Evolutionary conservation across 202 grass and related monocot species (phyloP), one percentile per base, ranked within the genome.

Genomic region (Carex sylvatica): DNA sequence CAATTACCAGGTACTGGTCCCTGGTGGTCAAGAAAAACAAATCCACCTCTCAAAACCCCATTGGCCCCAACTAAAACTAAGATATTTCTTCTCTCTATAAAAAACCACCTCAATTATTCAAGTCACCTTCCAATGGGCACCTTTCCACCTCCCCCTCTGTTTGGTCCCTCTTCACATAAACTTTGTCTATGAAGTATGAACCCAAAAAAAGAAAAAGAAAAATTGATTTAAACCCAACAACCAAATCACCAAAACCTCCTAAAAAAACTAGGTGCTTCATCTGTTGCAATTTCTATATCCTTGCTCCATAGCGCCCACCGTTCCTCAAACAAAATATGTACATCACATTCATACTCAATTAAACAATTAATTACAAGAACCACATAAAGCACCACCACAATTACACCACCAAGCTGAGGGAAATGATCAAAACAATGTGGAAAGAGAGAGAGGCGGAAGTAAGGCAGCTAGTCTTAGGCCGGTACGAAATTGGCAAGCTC

Each of bases 401-500:
- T 7, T 77, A 23, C 22, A 74, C 13, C 2, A 15, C 0, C 71
- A 74, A 16, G 0, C 6, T 6, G 10, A 40, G 12, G 12, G 12
- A 19, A 80, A 19, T 4, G 42, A 47, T 49, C 5, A 5, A 28
- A 81, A 3, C 62, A 82, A 82, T 82, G 79, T 64, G 42, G 85
- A 89, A 33, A 67, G 55, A 66, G 61, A 77, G 59, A 24, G 82
- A 31, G 35, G 40, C 64, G 2, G 88, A 89, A 61, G 66, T 26
- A 49, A 73, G 89, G 83, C 88, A 83, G 56, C 76, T 95, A 46
- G 77, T 98, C 54, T 73, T 98, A 49, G 91, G 91, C 40, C 81
- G 89, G 86, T 98, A 98, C 55, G 92, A 98, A 87, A 93, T 98
- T 61, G 95, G 92, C 4, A 38, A 89, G 22, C 4, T 98, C 16